Percentiles rank a stretch among this genome's conserved stretches.
phyloP scores from a whole-genome alignment of 768 basidiomycete genomes.

The Chlorophyllum brunneum region DNA sequence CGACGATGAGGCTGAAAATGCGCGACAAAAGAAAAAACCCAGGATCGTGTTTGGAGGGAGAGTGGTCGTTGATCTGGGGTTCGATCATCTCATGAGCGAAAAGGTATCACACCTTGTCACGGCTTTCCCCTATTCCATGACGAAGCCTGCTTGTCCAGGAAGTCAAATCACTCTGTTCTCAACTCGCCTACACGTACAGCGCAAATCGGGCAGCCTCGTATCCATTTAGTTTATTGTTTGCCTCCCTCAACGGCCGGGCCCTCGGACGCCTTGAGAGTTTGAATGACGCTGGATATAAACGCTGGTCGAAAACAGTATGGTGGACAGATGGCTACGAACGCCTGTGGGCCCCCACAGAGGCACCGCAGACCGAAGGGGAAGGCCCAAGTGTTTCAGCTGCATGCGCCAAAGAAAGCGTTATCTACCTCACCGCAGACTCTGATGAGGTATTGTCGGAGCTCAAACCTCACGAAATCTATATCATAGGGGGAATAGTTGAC shows the following conservation, averaged over 20 bases:
- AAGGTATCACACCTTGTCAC: constrained; percentile 57
- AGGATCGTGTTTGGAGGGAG: constrained; percentile 52
- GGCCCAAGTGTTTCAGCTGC: constrained; percentile 14
- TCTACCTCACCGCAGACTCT: constrained; percentile 96
- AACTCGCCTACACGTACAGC: constrained; percentile 90
- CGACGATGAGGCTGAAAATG: constrained; percentile 34
- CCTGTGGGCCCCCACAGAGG: constrained; percentile 46
- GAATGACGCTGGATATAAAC: constrained; percentile 63
- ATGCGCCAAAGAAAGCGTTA: constrained; percentile 45
- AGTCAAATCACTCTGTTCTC: constrained; percentile 82
- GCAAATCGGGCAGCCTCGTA: constrained; percentile 69
- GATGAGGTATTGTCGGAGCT: constrained; percentile 82
- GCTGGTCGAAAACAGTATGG: constrained; percentile 85
- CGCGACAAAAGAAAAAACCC: constrained; percentile 36
- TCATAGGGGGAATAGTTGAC: constrained; percentile 95
- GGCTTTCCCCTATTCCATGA: constrained; percentile 11
- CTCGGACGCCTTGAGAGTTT: constrained; percentile 59
- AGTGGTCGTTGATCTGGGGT: constrained; percentile 84
- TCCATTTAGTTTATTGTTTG: constrained; percentile 76
- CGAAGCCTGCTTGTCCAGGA: constrained; percentile 51
- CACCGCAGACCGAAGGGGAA: constrained; percentile 7
- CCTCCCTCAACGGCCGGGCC: constrained; percentile 74
- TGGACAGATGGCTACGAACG: constrained; percentile 71
- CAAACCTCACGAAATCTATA: constrained; percentile 80
- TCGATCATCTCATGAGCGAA: constrained; percentile 91